These are phyloP conservation scores for Mortierella hygrophila DNA, from an alignment of 192 early-diverging fungal species.

Conservation along the genomic window DNA sequence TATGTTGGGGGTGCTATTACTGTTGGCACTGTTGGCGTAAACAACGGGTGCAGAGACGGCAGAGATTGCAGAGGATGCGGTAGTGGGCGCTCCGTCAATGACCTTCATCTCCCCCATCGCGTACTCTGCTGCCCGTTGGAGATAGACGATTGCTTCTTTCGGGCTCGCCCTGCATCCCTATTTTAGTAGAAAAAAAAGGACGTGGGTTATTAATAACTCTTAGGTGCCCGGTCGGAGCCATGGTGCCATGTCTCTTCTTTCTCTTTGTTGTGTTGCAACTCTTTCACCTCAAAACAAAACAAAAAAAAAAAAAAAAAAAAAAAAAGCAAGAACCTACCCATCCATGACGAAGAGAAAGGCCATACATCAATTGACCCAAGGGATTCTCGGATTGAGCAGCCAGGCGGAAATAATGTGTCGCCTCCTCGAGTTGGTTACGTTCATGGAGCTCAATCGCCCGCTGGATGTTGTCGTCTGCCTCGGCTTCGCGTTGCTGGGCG, in stretches of 20 bases:
- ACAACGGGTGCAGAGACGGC: not conserved
- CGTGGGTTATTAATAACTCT: not conserved
- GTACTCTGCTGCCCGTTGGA: slow-evolving; percentile 80
- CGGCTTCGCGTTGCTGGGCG: slow-evolving; percentile 50
- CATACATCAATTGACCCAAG: slow-evolving; percentile 83
- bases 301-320: slow-evolving; percentile 12
- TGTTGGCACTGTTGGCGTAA: not conserved
- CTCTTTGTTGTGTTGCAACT: no score
- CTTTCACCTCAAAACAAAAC: not conserved
- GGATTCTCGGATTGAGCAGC: slow-evolving; percentile 77
- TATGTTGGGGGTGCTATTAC: not conserved
- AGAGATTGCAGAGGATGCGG: not conserved
- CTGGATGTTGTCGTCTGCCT: slow-evolving; percentile 73
- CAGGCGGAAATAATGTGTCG: slow-evolving; percentile 76
- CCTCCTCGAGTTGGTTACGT: slow-evolving; percentile 78
- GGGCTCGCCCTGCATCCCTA: slow-evolving; percentile 77
- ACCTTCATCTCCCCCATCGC: slow-evolving; percentile 71
- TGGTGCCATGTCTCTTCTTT: no score
- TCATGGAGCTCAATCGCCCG: slow-evolving; percentile 80
- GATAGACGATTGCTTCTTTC: slow-evolving; percentile 76
- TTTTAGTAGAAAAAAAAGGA: not conserved
- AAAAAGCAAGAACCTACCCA: slow-evolving; percentile 67
- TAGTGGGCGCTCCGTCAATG: slow-evolving; percentile 32
- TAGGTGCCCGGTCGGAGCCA: no score
- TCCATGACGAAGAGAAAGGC: slow-evolving; percentile 83